A percentile compares a stretch with the other conserved stretches of the same genome.
phyloP scores from a whole-genome alignment of 805 yeast species.

The Wilhelminamyces savonicus region DNA sequence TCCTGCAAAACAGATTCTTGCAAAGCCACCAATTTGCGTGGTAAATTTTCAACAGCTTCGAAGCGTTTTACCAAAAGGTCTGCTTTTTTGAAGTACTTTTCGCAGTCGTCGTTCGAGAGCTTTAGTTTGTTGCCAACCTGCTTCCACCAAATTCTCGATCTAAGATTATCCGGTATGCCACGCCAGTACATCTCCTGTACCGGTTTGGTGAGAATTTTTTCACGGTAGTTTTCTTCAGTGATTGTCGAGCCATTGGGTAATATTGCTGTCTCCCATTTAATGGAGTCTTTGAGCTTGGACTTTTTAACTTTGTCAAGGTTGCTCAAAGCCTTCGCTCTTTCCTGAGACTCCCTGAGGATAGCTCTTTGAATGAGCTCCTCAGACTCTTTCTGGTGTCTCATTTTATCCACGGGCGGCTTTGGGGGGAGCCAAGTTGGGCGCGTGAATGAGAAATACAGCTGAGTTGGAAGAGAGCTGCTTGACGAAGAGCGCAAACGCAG shows the following conservation, averaged over 20 bases:
- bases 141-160: constrained; percentile 47
- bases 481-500: too few species aligned
- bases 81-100: too few species aligned
- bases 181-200: constrained; percentile 15
- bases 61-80: too few species aligned
- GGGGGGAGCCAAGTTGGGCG: constrained; percentile 67
- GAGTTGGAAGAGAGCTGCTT: constrained; percentile 1
- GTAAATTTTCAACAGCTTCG: too few species aligned
- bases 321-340: constrained; percentile 21
- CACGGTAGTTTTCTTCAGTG: constrained; percentile 14
- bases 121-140: constrained; percentile 31
- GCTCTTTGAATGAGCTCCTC: constrained; percentile 39
- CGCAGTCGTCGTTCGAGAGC: constrained; percentile 7
- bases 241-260: constrained; percentile 5
- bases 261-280: constrained; percentile 12
- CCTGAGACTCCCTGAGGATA: constrained; percentile 29
- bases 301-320: constrained; percentile 24
- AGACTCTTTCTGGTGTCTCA: constrained; percentile 49
- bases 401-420: constrained; percentile 46
- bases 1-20: constrained; percentile 9
- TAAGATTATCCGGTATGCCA: constrained; percentile 16
- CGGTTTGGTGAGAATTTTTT: constrained; percentile 13
- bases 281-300: constrained; percentile 29
- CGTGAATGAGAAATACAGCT: constrained; percentile 42
- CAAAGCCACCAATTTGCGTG: constrained; percentile 1